These are phyloP conservation scores for Hysterium pulicare DNA, from an alignment of 2,329 filamentous ascomycete genomes.

Conservation along the genomic window DNA sequence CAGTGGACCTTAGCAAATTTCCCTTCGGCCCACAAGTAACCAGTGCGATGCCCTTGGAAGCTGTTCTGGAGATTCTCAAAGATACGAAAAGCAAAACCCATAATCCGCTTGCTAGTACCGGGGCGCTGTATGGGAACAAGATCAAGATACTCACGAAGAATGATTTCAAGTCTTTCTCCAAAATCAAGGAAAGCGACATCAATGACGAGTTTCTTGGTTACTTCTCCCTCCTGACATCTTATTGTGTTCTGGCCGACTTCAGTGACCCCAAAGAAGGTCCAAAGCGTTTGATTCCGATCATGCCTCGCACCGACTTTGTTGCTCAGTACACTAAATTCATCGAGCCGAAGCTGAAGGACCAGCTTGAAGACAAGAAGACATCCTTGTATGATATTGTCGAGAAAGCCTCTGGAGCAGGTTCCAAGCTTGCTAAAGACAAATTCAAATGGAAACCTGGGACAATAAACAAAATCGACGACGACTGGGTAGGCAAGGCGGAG, in stretches of 20 bases:
- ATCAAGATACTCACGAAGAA: constrained; percentile 11
- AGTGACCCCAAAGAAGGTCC: constrained; percentile 8
- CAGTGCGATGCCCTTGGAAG: constrained; percentile 9
- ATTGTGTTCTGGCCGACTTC: constrained; percentile 9
- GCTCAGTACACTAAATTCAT: constrained; percentile 11
- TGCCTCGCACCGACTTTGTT: constrained; percentile 13
- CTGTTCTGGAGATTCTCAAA: constrained; percentile 6
- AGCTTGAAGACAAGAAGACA: constrained; percentile 7
- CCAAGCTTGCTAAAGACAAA: constrained; percentile 3
- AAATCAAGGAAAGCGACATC: constrained; percentile 9
- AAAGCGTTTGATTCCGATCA: constrained; percentile 11
- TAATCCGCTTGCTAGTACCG: constrained; percentile 6
- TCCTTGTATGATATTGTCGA: constrained; percentile 9
- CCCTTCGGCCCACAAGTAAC: constrained; percentile 7
- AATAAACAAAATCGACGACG: constrained; percentile 4
- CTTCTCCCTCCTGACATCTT: constrained; percentile 12
- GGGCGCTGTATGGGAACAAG: constrained; percentile 2
- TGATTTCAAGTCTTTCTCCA: constrained; percentile 7
- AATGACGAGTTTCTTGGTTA: constrained; percentile 11
- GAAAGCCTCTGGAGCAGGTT: constrained; percentile 6
- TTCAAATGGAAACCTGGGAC: constrained; percentile 3
- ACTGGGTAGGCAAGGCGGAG: constrained; percentile 7
- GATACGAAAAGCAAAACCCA: constrained; percentile 7
- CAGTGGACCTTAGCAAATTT: constrained; percentile 1
- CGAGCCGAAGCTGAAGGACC: constrained; percentile 9